Evolutionary conservation across 2,329 filamentous ascomycete species (phyloP).

Genomic region (Grosmannia huntii): DNA sequence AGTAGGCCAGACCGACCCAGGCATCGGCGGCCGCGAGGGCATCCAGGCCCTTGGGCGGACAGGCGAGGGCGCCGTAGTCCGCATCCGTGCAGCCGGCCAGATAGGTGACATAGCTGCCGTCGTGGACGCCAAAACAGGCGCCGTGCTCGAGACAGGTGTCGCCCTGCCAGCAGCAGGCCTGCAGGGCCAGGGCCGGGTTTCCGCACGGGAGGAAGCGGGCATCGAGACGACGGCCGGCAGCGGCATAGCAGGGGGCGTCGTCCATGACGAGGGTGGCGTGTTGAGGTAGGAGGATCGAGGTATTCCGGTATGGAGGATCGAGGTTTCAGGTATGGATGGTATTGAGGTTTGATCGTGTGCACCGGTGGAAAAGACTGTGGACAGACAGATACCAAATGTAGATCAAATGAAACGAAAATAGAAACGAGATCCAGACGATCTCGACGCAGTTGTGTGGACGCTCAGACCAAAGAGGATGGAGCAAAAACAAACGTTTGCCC

Average conservation of each 20-base stretch:
- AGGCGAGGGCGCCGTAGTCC: conserved; percentile 17
- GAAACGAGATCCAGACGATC: not conserved
- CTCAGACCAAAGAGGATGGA: too few species aligned
- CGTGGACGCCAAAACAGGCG: conserved; percentile 13
- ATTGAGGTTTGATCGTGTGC: too few species aligned
- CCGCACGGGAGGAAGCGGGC: conserved; percentile 13
- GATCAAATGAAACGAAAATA: too few species aligned
- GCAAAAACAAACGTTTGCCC: too few species aligned
- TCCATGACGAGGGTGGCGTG: conserved; percentile 2
- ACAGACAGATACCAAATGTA: too few species aligned
- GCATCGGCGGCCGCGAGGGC: conserved; percentile 8
- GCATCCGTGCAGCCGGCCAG: conserved; percentile 24
- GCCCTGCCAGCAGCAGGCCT: conserved; percentile 12
- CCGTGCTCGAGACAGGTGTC: conserved; percentile 11
- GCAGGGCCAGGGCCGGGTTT: conserved; percentile 7
- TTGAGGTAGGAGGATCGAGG: too few species aligned
- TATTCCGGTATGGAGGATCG: too few species aligned
- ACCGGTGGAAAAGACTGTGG: too few species aligned
- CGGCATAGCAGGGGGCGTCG: conserved; percentile 12
- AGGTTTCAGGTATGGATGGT: too few species aligned
- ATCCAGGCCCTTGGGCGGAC: conserved; percentile 20
- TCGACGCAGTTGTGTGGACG: too few species aligned
- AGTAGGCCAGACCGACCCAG: conserved; percentile 24
- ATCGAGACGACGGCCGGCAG: conserved; percentile 2
- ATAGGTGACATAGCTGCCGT: conserved; percentile 22